Percentiles rank a stretch among this genome's conserved stretches.
phyloP scores from a whole-genome alignment of 2,329 filamentous ascomycete species.

The Fusarium goolgardi region DNA sequence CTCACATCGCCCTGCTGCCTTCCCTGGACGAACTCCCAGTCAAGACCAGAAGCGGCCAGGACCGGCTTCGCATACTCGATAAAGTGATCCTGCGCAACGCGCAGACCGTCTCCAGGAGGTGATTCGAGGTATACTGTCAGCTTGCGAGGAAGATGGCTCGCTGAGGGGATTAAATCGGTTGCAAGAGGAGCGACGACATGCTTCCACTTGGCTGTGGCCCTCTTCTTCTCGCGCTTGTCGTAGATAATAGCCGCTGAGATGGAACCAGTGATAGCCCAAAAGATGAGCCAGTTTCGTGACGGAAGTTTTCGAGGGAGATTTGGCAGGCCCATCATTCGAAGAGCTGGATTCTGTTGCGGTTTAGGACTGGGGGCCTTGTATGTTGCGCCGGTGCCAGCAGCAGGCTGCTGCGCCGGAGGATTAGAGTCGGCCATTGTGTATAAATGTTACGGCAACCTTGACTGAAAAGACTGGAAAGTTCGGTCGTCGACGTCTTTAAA shows the following conservation, averaged over 20 bases:
- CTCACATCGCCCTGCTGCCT: constrained; percentile 92
- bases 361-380: constrained; percentile 55
- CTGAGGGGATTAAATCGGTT: constrained; percentile 74
- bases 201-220: constrained; percentile 87
- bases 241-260: constrained; percentile 87
- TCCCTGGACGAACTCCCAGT: constrained; percentile 97
- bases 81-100: constrained; percentile 92
- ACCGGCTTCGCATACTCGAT: constrained; percentile 96
- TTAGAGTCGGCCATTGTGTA: constrained; percentile 44
- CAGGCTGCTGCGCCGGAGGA: constrained; percentile 44
- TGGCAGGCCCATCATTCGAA: constrained; percentile 85
- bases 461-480: neutral
- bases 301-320: constrained; percentile 85
- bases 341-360: constrained; percentile 72
- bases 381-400: constrained; percentile 42
- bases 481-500: constrained; percentile 14
- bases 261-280: constrained; percentile 81
- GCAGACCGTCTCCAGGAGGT: constrained; percentile 86
- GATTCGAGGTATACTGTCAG: constrained; percentile 87
- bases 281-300: constrained; percentile 98
- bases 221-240: constrained; percentile 90
- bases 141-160: constrained; percentile 81
- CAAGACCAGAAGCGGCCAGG: constrained; percentile 86
- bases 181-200: constrained; percentile 86
- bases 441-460: neutral